phyloP scores from a whole-genome alignment of 331 rosid genomes.

The Malus hybrid region DNA sequence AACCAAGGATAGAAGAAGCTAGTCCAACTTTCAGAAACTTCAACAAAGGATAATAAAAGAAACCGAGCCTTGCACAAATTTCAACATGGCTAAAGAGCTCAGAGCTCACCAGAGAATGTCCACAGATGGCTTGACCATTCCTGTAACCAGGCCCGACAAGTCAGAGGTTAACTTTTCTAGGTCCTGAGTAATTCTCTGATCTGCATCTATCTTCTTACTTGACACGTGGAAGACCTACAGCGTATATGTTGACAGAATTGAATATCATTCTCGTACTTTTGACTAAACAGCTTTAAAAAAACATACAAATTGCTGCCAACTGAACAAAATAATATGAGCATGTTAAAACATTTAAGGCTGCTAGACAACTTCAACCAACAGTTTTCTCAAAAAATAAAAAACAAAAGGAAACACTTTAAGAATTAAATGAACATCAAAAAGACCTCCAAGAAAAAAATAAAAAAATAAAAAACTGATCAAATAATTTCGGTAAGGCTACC shows the following conservation, averaged over 20 bases:
- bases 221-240: conserved; percentile 91
- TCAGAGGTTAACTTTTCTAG: conserved; percentile 84
- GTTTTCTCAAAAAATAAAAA: background rate
- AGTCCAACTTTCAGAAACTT: conserved; percentile 1
- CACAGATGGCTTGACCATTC: conserved; percentile 93
- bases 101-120: conserved; percentile 91
- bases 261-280: background rate
- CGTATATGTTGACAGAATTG: conserved; percentile 18
- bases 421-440: background rate
- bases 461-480: background rate
- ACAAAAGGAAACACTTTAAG: background rate
- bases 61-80: background rate
- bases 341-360: background rate
- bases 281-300: background rate
- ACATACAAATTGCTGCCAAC: background rate
- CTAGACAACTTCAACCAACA: background rate
- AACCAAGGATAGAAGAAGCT: background rate
- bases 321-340: background rate
- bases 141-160: conserved; percentile 91
- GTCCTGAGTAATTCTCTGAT: conserved; percentile 93
- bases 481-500: conserved; percentile 42
- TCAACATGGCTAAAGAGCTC: conserved; percentile 23
- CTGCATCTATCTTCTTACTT: conserved; percentile 75
- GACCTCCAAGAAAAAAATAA: background rate
- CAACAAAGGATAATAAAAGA: background rate